Conservation (phyloP, 768 basidiomycete species). For the Chalciporus chontae region DNA sequence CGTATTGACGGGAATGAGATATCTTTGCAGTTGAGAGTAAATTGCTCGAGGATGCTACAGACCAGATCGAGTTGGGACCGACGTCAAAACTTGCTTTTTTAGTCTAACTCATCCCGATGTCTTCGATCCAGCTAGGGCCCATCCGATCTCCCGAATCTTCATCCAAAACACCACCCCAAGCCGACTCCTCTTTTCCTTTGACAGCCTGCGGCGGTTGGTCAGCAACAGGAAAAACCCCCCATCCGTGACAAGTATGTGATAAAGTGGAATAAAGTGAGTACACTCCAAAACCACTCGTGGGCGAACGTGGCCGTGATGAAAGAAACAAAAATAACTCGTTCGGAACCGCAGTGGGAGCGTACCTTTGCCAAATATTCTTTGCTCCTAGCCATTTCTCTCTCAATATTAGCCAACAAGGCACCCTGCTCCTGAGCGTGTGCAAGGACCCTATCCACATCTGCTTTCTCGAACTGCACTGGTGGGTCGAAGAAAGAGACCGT, state of each 20-base stretch:
- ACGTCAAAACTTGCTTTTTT: no score
- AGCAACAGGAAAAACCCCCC: not conserved
- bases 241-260: no score
- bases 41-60: no score
- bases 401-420: slow-evolving; percentile 18
- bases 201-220: slow-evolving; percentile 19
- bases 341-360: slow-evolving; percentile 3
- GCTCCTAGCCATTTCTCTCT: slow-evolving; percentile 47
- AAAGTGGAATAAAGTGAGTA: not conserved
- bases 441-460: slow-evolving; percentile 59
- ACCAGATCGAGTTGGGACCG: no score
- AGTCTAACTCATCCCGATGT: slow-evolving; percentile 19
- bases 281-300: not conserved
- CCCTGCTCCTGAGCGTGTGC: slow-evolving; percentile 49
- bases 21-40: no score
- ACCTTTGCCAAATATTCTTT: slow-evolving; percentile 77
- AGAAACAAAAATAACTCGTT: not conserved
- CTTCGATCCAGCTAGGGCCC: slow-evolving; percentile 28
- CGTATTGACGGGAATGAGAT: no score
- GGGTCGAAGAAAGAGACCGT: slow-evolving; percentile 75
- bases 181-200: slow-evolving; percentile 27
- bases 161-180: slow-evolving; percentile 25
- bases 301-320: not conserved
- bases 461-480: slow-evolving; percentile 52
- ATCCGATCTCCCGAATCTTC: slow-evolving; percentile 27